Percentiles rank a stretch among this genome's conserved stretches.
Conservation (phyloP, 1,284 basidiomycete genomes). For the Cerrena zonata region DNA sequence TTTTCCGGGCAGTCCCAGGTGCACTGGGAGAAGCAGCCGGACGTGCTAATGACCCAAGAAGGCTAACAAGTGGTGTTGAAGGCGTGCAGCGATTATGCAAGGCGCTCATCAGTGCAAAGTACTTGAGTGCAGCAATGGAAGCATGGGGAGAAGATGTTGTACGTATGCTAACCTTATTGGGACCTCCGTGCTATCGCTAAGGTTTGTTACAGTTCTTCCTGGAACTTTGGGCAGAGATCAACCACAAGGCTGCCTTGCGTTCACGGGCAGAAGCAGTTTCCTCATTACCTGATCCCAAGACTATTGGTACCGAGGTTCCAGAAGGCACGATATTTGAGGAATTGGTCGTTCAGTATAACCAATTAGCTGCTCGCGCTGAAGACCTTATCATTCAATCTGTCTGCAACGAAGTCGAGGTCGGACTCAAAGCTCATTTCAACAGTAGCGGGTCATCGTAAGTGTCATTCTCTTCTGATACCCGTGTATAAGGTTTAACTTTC, state of each 20-base stretch:
- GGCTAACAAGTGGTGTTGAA: slow-evolving; percentile 70
- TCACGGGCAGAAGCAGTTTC: slow-evolving; percentile 42
- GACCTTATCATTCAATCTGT: slow-evolving; percentile 81
- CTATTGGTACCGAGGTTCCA: slow-evolving; percentile 33
- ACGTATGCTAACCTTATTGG: slow-evolving; percentile 25
- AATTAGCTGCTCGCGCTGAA: slow-evolving; percentile 67
- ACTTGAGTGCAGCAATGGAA: slow-evolving; percentile 61
- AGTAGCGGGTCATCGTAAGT: slow-evolving; percentile 18
- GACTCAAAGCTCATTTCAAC: slow-evolving; percentile 58
- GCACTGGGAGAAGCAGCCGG: slow-evolving; percentile 43
- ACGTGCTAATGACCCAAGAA: slow-evolving; percentile 49
- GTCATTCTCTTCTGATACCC: no score
- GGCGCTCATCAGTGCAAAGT: slow-evolving; percentile 73
- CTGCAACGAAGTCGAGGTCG: slow-evolving; percentile 70
- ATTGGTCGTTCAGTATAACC: slow-evolving; percentile 57
- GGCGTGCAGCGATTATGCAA: slow-evolving; percentile 80
- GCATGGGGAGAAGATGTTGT: slow-evolving; percentile 85
- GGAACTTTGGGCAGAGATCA: slow-evolving; percentile 79
- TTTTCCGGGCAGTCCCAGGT: slow-evolving; percentile 88
- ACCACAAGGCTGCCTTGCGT: slow-evolving; percentile 49
- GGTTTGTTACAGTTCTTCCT: slow-evolving; percentile 71
- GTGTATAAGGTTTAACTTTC: no score
- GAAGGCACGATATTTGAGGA: slow-evolving; percentile 73
- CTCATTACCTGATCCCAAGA: slow-evolving; percentile 44
- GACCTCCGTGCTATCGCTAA: not conserved